phyloP scores from a whole-genome alignment of 345 rosid genomes.

The Pelargonium nanum region DNA sequence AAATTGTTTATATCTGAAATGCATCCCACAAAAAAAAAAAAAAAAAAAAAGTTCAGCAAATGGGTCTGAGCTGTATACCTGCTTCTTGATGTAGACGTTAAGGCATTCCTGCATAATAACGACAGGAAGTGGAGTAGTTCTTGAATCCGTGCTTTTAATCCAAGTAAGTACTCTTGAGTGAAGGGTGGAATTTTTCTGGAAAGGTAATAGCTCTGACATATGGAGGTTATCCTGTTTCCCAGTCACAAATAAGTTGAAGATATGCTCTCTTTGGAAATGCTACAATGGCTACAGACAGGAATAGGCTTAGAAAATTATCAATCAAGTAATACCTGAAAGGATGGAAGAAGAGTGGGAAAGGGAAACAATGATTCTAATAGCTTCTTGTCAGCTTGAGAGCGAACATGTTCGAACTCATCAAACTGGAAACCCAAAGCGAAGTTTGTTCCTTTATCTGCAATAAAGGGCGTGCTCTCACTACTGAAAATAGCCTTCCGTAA shows the following conservation, averaged over 20 bases:
- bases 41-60: conserved; percentile 9
- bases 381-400: conserved; percentile 43
- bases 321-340: conserved; percentile 46
- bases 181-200: conserved; percentile 84
- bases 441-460: conserved; percentile 49
- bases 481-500: conserved; percentile 57
- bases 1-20: conserved; percentile 12
- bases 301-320: conserved; percentile 11
- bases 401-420: conserved; percentile 47
- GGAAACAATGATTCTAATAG: conserved; percentile 73
- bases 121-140: conserved; percentile 55
- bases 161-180: conserved; percentile 62
- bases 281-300: neutral
- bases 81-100: conserved; percentile 55
- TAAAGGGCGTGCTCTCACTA: conserved; percentile 18
- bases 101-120: conserved; percentile 86
- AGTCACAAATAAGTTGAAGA: conserved; percentile 12
- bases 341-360: conserved; percentile 88
- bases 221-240: conserved; percentile 48
- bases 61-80: conserved; percentile 39
- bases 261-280: conserved; percentile 6
- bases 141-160: conserved; percentile 56
- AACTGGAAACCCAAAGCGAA: conserved; percentile 66
- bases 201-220: conserved; percentile 69
- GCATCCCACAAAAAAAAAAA: neutral